Percentiles rank a stretch among this genome's conserved stretches.
Conservation (phyloP, 1,284 basidiomycete species). For the Coriolopsis trogii region DNA sequence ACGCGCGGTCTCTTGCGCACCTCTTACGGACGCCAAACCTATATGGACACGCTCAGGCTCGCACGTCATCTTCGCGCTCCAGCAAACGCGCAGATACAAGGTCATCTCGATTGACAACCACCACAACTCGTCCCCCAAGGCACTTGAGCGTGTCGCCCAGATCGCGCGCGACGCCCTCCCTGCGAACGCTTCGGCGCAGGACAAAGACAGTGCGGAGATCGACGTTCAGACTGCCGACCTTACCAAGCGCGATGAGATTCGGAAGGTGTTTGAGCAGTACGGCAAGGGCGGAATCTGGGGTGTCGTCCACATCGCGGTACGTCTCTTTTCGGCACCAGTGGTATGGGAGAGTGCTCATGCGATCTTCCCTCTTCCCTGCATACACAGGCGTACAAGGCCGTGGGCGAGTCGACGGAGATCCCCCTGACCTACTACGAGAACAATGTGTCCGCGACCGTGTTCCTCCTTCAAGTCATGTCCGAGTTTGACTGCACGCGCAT, state of each 20-base stretch:
- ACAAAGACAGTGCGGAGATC: constrained; percentile 70
- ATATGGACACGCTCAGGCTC: constrained; percentile 60
- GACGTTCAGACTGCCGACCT: constrained; percentile 78
- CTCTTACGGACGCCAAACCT: background rate
- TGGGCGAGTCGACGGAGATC: constrained; percentile 96
- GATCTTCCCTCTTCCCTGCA: background rate
- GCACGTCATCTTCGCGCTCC: constrained; percentile 86
- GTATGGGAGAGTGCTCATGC: background rate
- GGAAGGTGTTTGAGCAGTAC: constrained; percentile 81
- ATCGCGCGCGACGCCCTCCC: constrained; percentile 77
- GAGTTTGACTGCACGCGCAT: constrained; percentile 84
- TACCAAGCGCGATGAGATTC: constrained; percentile 70
- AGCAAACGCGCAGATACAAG: constrained; percentile 87
- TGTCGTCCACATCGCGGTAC: constrained; percentile 91
- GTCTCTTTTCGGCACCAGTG: constrained; percentile 31
- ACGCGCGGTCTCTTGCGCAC: background rate
- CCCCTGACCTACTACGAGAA: constrained; percentile 93
- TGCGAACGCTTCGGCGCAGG: constrained; percentile 61
- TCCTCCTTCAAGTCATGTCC: constrained; percentile 84
- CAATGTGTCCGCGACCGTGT: constrained; percentile 87
- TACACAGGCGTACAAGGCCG: constrained; percentile 90
- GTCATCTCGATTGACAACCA: constrained; percentile 94
- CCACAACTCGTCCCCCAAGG: constrained; percentile 85
- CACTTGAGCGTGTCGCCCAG: constrained; percentile 75
- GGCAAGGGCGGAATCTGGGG: constrained; percentile 96